Base-by-base conservation (phyloP, 768 basidiomycete genomes). In the Agaricus blazei region DNA sequence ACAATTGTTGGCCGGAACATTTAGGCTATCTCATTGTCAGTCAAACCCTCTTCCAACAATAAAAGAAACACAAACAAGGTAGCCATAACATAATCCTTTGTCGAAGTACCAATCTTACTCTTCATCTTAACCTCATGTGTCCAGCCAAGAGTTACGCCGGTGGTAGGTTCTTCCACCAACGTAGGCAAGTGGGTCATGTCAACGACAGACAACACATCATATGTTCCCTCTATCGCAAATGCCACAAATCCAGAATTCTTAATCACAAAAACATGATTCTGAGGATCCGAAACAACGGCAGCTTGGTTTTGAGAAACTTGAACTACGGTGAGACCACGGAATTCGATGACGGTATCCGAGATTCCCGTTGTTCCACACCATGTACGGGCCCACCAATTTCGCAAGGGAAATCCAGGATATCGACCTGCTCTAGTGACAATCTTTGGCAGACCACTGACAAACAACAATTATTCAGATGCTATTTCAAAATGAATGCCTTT, bases 1-100 rank as follows among this genome's bases (percentile, higher is more conserved):
- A 63, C 90, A 92, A 65, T 93, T 93, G 63, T 82, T 91, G 27
- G 90, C 90, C 6, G 90, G 90, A 47, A 91, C 89, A 60, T 90
- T 85, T 65, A 91, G 69, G 72, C 87, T 90, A 56, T 36, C 15
- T 37, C 37, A 51, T 36, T 41, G 49, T 34, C 26, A 14, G 29
- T 57, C 46, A 57, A 19, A 37, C 14, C 24, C n/a, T 48, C 42
- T 11, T 14, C 15, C 8, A 40, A n/a, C 50, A 27, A 37, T 37
- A 56, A 59, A 38, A 8, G 42, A 48, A 11, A 26, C n/a, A 65
- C 81, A 50, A 60, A 88, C 87, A 92, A 92, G 45, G 84, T 78
- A 0, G 90, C 90, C 4, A 88, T 88, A 52, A 91, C 81, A 60
- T 88, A 92, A 65, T 87, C 84, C 60, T 81, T 78, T 47, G 76